These are phyloP conservation scores for Pulveroboletus frians DNA, from an alignment of 768 basidiomycete genomes.

Conservation along the genomic window DNA sequence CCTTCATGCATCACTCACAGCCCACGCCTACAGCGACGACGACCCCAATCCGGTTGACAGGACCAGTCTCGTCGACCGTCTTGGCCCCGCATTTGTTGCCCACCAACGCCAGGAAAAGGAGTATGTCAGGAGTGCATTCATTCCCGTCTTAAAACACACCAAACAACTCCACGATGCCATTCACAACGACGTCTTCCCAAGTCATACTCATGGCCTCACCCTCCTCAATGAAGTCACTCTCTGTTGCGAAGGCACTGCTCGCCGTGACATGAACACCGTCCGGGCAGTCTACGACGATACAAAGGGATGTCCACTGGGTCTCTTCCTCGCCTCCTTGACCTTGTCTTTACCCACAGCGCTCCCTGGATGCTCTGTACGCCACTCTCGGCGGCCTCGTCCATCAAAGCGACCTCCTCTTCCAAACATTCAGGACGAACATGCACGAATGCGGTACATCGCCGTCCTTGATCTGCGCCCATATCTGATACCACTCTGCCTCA, in stretches of 20 bases:
- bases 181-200: constrained; percentile 30
- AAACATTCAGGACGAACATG: constrained; percentile 40
- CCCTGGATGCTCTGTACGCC: constrained; percentile 37
- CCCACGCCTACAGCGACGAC: constrained; percentile 29
- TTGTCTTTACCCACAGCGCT: constrained; percentile 31
- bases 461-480: neutral
- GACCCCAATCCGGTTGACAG: constrained; percentile 39
- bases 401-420: constrained; percentile 48
- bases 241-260: constrained; percentile 41
- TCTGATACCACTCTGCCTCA: constrained; percentile 22
- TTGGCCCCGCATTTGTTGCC: constrained; percentile 35
- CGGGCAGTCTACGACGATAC: constrained; percentile 35
- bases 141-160: constrained; percentile 34
- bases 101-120: constrained; percentile 29
- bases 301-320: constrained; percentile 36
- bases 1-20: neutral
- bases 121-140: constrained; percentile 29
- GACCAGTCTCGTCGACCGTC: constrained; percentile 42
- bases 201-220: constrained; percentile 38
- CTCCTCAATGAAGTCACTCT: constrained; percentile 54
- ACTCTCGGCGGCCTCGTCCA: constrained; percentile 47
- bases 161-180: constrained; percentile 34
- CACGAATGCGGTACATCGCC: constrained; percentile 42
- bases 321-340: constrained; percentile 9
- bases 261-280: constrained; percentile 42